Evolutionary conservation across 768 basidiomycete genomes (phyloP).

Genomic region (Naganishia vishniacii): DNA sequence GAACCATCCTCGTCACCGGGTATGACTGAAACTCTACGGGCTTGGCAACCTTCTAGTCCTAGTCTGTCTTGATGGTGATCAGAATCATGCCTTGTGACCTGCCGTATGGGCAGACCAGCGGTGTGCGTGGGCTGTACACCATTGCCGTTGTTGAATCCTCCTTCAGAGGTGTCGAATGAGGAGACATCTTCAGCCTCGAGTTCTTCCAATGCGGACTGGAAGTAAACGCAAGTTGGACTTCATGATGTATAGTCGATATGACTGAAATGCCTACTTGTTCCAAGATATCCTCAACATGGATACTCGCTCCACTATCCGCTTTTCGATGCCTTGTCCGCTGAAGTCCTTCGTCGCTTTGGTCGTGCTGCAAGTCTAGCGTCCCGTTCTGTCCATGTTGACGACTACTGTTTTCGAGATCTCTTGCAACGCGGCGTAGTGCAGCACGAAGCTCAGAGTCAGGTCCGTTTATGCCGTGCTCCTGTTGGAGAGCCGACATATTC

Average conservation of each 20-base stretch:
- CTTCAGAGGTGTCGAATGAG: background rate
- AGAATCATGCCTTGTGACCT: too few species aligned
- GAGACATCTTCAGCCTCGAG: background rate
- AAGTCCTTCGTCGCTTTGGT: too few species aligned
- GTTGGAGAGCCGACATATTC: slow-evolving; percentile 9
- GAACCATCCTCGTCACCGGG: background rate
- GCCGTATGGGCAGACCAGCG: too few species aligned
- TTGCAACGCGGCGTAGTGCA: slow-evolving; percentile 4
- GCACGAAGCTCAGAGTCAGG: slow-evolving; percentile 14
- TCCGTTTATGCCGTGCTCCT: background rate
- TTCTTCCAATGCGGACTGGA: slow-evolving; percentile 4
- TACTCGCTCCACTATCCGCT: background rate
- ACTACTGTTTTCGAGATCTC: slow-evolving; percentile 1
- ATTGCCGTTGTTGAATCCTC: too few species aligned
- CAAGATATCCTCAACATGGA: slow-evolving; percentile 16
- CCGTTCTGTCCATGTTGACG: background rate
- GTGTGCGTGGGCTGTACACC: too few species aligned
- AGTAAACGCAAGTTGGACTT: background rate
- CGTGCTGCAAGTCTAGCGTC: background rate
- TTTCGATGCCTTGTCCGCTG: background rate
- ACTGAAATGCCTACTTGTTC: background rate
- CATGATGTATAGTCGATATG: background rate
- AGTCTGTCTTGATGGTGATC: too few species aligned
- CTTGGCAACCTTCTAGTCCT: too few species aligned
- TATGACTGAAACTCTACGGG: too few species aligned